phyloP scores from a whole-genome alignment of 371 early-diverging fungal genomes.

The Synchytrium microbalum region DNA sequence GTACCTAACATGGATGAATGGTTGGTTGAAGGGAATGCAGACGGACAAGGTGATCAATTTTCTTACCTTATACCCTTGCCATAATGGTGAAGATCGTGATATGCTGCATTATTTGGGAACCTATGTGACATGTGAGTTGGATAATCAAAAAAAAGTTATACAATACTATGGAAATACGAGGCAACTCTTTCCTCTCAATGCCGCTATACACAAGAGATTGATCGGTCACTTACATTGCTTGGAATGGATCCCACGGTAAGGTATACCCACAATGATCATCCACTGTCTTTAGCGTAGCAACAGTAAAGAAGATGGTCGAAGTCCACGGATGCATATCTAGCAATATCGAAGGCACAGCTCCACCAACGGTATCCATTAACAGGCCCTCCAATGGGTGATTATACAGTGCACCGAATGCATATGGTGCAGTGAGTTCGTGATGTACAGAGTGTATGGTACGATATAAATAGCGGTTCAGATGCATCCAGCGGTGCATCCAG shows the following conservation, averaged over 20 bases:
- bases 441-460: slow-evolving; percentile 67
- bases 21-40: slow-evolving; percentile 50
- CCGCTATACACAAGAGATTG: too few relatives aligned
- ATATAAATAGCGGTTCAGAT: slow-evolving; percentile 60
- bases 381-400: slow-evolving; percentile 76
- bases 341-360: slow-evolving; percentile 53
- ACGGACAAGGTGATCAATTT: slow-evolving; percentile 20
- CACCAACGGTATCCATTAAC: slow-evolving; percentile 64
- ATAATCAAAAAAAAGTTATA: too few relatives aligned
- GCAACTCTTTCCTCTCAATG: too few relatives aligned
- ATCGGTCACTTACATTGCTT: too few relatives aligned
- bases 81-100: slow-evolving; percentile 43
- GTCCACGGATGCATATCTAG: slow-evolving; percentile 62
- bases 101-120: slow-evolving; percentile 63
- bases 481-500: slow-evolving; percentile 68
- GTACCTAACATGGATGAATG: not conserved
- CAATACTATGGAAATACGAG: too few relatives aligned
- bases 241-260: slow-evolving; percentile 65
- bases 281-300: slow-evolving; percentile 72
- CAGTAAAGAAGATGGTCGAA: slow-evolving; percentile 56
- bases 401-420: slow-evolving; percentile 73
- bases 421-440: slow-evolving; percentile 67
- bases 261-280: slow-evolving; percentile 77
- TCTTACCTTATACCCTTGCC: slow-evolving; percentile 38
- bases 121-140: too few relatives aligned